A percentile compares a stretch with the other conserved stretches of the same genome.
Conservation (phyloP, 139 green algal genomes). For the Limnomonas spitsbergensis region DNA sequence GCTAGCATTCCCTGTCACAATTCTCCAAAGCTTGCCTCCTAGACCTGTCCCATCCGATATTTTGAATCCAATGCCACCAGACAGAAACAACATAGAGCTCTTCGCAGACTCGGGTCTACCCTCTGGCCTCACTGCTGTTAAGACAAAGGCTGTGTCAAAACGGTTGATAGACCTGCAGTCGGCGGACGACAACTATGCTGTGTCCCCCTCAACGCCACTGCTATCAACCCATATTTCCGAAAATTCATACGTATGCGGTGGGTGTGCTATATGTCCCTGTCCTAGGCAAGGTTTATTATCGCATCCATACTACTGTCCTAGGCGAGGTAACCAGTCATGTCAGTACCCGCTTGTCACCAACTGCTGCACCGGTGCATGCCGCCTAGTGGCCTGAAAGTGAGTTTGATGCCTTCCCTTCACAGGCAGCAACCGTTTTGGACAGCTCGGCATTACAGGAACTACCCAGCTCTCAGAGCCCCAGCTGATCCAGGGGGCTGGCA, state of each 20-base stretch:
- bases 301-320: no score
- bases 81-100: not conserved
- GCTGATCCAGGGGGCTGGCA: constrained; percentile 42
- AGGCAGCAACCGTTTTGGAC: constrained; percentile 34
- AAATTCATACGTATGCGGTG: constrained; percentile 80
- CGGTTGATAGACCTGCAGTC: not conserved
- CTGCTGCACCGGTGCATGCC: no score
- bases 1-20: no score
- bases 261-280: no score
- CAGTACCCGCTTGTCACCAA: no score
- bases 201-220: constrained; percentile 67
- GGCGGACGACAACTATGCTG: constrained; percentile 38
- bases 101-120: not conserved
- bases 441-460: not conserved
- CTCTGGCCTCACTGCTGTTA: constrained; percentile 1
- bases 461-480: constrained; percentile 39
- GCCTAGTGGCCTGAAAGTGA: no score
- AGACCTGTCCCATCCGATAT: no score
- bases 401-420: not conserved
- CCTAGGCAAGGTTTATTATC: no score
- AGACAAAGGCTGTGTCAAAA: not conserved
- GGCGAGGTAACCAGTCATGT: no score
- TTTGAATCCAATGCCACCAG: not conserved
- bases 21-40: no score
- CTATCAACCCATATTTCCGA: constrained; percentile 68